Evolutionary conservation across 2,329 filamentous ascomycete species (phyloP), one percentile per base, ranked within the genome.

Genomic region (Davidsoniella eucalypti): DNA sequence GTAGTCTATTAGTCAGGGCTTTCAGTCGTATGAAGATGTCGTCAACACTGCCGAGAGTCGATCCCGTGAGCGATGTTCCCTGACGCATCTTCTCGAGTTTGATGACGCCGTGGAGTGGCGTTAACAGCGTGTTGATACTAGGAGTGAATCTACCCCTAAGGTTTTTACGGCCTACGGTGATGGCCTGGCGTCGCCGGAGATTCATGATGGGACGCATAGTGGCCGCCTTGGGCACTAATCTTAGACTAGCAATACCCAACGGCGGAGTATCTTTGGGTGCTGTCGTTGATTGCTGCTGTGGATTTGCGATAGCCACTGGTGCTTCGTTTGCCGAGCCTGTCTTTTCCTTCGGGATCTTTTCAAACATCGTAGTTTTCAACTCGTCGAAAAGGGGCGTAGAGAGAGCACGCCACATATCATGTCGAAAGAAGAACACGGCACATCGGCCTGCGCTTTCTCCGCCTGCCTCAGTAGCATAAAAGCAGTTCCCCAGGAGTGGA

Each of bases 401-500:
- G 33, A 96, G 64, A 39, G 72, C 72, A 47, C 76, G 78, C 92
- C 92, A 98, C 8, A 92, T 71, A 63, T 98, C 92, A 56, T 98
- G 92, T 3, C 90, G 83, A 61, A 95, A 96, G 65, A 87, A 98
- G 63, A 94, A 94, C 1, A 96, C 67, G 25, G 79, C 78, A 58
- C 92, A 87, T 14, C 82, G 80, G 26, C 26, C 26, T 9, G 26
- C 26, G 10, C 8, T 33, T 60, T 94, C 78, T 1, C 71, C 70
- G 55, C 78, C 87, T 0, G 87, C 92, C 62, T 98, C 92, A 0
- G 92, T 98, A 37, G 95, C 84, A 60, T 96, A 90, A 59, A 98
- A 98, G 59, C 92, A 88, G 55, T 77, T 80, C 33, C 85, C 78
- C 44, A 96, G 75, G 6, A 98, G 71, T 8, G 92, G 90, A 57